Evolutionary conservation across 176 grass and related monocot species (phyloP).

Genomic region (Hyparrhenia diplandra): DNA sequence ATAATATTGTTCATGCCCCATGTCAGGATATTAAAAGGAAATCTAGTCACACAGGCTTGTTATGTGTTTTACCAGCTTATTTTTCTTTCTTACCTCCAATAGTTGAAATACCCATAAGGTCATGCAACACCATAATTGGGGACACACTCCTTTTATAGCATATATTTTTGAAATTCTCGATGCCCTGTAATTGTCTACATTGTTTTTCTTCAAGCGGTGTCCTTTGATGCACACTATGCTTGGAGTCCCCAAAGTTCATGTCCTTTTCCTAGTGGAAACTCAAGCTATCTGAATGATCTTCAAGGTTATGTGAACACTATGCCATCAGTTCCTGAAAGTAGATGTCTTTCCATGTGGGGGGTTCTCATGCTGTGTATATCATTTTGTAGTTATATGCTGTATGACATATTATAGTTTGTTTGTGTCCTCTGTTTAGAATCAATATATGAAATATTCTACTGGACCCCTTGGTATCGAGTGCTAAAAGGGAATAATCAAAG

Average conservation of each 20-base stretch:
- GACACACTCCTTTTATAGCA: not conserved
- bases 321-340: not conserved
- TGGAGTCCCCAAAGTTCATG: not conserved
- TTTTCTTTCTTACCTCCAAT: conserved; percentile 5
- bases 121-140: not conserved
- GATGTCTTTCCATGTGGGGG: not conserved
- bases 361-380: not conserved
- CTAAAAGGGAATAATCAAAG: conserved; percentile 34
- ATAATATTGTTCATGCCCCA: not conserved
- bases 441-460: conserved; percentile 6
- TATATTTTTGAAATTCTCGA: not conserved
- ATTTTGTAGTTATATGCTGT: not conserved
- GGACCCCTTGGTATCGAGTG: not conserved
- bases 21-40: not conserved
- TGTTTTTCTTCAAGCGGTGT: conserved; percentile 2
- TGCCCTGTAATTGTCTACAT: not conserved
- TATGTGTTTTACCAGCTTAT: not conserved
- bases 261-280: not conserved
- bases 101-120: not conserved
- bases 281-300: not conserved
- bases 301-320: not conserved
- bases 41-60: not conserved
- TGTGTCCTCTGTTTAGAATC: conserved; percentile 2
- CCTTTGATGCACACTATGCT: not conserved
- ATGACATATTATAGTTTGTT: not conserved